Percentiles rank a stretch among this genome's conserved stretches.
Conservation (phyloP, 1,284 basidiomycete species). For the Exobasidium cylindrosporum region DNA sequence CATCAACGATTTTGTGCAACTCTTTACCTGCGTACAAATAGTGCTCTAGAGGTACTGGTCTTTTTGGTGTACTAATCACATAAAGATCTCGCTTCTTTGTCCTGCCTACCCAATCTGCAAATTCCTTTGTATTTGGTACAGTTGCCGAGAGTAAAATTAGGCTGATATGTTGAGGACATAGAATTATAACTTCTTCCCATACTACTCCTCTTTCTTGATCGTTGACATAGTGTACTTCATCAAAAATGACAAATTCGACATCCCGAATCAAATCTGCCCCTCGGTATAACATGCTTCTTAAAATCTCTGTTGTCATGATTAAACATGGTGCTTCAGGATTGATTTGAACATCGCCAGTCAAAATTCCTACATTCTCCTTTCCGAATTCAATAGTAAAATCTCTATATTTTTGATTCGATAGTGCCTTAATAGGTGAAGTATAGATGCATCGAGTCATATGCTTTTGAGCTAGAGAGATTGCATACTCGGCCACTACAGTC, state of each 20-base stretch:
- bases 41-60: constrained; percentile 95
- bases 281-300: constrained; percentile 77
- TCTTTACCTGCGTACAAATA: constrained; percentile 91
- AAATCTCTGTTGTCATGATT: constrained; percentile 86
- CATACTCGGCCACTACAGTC: constrained; percentile 98
- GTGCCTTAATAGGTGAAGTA: constrained; percentile 96
- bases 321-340: constrained; percentile 96
- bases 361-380: constrained; percentile 84
- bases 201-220: constrained; percentile 99
- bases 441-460: constrained; percentile 99
- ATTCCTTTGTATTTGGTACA: constrained; percentile 96
- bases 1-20: constrained; percentile 86
- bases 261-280: constrained; percentile 97
- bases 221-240: constrained; percentile 99
- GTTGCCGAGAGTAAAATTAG: constrained; percentile 85
- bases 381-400: constrained; percentile 98
- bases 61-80: constrained; percentile 93
- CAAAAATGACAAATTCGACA: constrained; percentile 99
- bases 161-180: constrained; percentile 51
- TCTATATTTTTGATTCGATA: constrained; percentile 98
- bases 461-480: constrained; percentile 90
- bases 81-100: constrained; percentile 99
- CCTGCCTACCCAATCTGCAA: constrained; percentile 98
- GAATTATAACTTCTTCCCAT: constrained; percentile 99
- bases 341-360: constrained; percentile 98